A percentile compares a stretch with the other conserved stretches of the same genome.
Conservation (phyloP, 306 rosid genomes). For the Quercus aquifolioides region DNA sequence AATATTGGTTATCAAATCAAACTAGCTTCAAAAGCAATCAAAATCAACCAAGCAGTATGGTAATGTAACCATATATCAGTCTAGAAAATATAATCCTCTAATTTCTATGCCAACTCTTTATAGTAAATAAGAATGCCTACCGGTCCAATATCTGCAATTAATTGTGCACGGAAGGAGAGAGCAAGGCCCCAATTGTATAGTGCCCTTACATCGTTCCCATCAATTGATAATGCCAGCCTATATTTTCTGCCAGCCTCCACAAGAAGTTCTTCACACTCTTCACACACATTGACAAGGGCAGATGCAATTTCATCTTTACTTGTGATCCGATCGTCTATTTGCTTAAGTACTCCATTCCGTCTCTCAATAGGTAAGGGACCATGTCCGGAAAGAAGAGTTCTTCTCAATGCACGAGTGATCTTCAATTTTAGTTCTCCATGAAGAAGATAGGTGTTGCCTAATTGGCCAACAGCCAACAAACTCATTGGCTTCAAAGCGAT, state of each 20-base stretch:
- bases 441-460: slow-evolving; percentile 90
- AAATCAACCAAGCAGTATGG: slow-evolving; percentile 16
- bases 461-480: slow-evolving; percentile 87
- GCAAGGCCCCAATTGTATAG: slow-evolving; percentile 99
- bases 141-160: slow-evolving; percentile 90
- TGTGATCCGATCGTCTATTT: slow-evolving; percentile 38
- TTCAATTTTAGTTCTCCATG: slow-evolving; percentile 92
- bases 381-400: slow-evolving; percentile 59
- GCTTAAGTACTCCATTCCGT: slow-evolving; percentile 41
- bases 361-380: slow-evolving; percentile 38
- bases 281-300: slow-evolving; percentile 66
- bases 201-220: slow-evolving; percentile 73
- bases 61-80: slow-evolving; percentile 11
- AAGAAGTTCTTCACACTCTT: slow-evolving; percentile 89
- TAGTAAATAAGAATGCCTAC: slow-evolving; percentile 48
- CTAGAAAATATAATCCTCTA: neutral
- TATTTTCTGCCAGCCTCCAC: slow-evolving; percentile 94
- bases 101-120: neutral
- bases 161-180: slow-evolving; percentile 88
- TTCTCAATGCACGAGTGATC: slow-evolving; percentile 79
- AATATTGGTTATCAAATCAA: slow-evolving; percentile 8
- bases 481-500: slow-evolving; percentile 82
- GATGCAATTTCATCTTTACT: slow-evolving; percentile 60
- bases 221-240: slow-evolving; percentile 85
- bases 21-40: slow-evolving; percentile 12